Conservation (phyloP, 495 filamentous ascomycete genomes). For the Tuber indicum region DNA sequence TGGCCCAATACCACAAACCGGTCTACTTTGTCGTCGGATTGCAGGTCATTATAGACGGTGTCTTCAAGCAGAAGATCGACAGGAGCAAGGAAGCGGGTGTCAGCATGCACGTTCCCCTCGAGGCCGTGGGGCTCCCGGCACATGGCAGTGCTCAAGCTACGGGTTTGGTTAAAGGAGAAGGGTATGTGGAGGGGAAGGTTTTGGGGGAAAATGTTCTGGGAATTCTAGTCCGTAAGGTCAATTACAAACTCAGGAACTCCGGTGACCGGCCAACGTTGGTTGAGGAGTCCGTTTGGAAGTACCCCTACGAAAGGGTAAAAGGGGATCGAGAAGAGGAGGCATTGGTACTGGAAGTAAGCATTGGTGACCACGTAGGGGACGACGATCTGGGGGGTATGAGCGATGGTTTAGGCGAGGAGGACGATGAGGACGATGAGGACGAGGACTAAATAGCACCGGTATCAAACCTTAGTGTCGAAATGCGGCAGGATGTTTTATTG, state of each 20-base stretch:
- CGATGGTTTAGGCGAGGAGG: background rate
- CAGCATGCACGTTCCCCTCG: background rate
- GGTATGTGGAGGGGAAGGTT: background rate
- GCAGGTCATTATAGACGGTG: conserved; percentile 2
- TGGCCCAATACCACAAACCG: background rate
- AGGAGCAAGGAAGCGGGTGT: background rate
- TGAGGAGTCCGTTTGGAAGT: background rate
- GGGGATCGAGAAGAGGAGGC: background rate
- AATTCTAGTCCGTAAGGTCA: background rate
- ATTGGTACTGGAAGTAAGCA: background rate
- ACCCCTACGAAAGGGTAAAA: conserved; percentile 5
- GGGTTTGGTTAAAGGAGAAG: background rate
- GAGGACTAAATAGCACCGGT: background rate
- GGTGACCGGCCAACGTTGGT: background rate
- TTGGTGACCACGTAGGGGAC: background rate
- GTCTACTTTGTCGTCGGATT: conserved; percentile 2
- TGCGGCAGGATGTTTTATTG: background rate
- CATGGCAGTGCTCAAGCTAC: background rate
- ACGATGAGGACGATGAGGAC: background rate
- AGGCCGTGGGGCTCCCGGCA: background rate
- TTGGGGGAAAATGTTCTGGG: conserved; percentile 1
- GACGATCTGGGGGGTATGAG: background rate
- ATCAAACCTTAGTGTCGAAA: background rate
- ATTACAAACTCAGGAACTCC: background rate
- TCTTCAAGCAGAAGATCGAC: background rate